These are phyloP conservation scores for Xylariaceae sp. DNA, from an alignment of 2,329 filamentous ascomycete species.

Conservation along the genomic window DNA sequence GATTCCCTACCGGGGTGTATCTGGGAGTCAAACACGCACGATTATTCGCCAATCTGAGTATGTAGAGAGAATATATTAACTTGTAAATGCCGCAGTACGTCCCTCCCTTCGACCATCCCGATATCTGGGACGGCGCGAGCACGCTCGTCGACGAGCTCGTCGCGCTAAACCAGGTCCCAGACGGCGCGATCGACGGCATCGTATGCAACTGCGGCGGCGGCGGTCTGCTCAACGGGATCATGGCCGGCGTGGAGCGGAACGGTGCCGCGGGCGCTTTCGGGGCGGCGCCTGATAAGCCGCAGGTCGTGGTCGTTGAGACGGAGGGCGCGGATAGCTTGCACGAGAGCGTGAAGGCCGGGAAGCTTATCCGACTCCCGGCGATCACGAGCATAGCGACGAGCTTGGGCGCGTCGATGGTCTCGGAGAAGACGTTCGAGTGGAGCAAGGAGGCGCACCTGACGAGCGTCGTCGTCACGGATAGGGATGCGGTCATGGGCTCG, in stretches of 20 bases:
- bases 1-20: too few relatives aligned
- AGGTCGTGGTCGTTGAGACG: constrained; percentile 76
- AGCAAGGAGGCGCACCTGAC: constrained; percentile 51
- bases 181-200: constrained; percentile 61
- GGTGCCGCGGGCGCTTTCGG: constrained; percentile 34
- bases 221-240: constrained; percentile 75
- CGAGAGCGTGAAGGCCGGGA: constrained; percentile 58
- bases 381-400: constrained; percentile 79
- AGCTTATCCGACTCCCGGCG: constrained; percentile 64
- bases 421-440: constrained; percentile 68
- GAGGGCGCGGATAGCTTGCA: constrained; percentile 71
- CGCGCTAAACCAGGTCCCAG: constrained; percentile 42
- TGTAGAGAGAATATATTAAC: neutral
- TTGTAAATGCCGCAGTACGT: constrained; percentile 56
- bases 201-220: constrained; percentile 82
- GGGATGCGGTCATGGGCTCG: constrained; percentile 77
- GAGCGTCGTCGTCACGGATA: constrained; percentile 69
- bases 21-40: too few relatives aligned
- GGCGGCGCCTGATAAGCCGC: constrained; percentile 39
- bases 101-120: constrained; percentile 69
- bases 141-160: constrained; percentile 58
- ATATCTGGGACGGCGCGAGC: constrained; percentile 68
- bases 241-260: constrained; percentile 64
- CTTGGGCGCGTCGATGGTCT: constrained; percentile 74
- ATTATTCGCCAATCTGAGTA: neutral